Evolutionary conservation across 352 stramenopile genomes (phyloP), one percentile per base, ranked within the genome.

Genomic region (Pythium monospermum): DNA sequence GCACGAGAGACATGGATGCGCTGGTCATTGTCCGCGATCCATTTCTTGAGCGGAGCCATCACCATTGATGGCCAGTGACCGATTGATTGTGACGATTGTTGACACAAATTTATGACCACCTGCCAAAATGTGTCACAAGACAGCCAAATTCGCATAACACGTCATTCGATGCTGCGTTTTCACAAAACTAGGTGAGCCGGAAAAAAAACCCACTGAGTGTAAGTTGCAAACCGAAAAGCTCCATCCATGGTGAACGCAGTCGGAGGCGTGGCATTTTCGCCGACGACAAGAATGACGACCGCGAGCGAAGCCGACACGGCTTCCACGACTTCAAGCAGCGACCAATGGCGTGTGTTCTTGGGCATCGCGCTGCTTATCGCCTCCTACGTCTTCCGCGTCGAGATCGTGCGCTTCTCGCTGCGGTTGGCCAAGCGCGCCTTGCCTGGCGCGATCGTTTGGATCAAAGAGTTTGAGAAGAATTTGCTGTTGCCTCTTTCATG

Each of bases 401-500:
- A 90, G 63, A 53, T 87, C 25, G 76, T 94, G 35, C 80, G 76
- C 22, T 87, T 91, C 57, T 80, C 72, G 35, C 64, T 94, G 41
- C 73, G 71, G 13, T 61, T 94, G 7, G 64, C 61, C 53, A 69
- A 77, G n/a, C 80, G 83, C 16, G 69, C 76, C 19, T 27, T 86
- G 18, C 77, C 80, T 2, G 64, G 65, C 33, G 61, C 80, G 25
- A 69, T 82, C 42, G 69, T 77, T n/a, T 91, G 75, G 74, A 69
- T 94, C 41, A 77, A 83, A 31, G 76, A 94, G 67, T 91, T 94
- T 52, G 83, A 94, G 54, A 91, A 91, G 49, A 85, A 72, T 54
- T 61, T 94, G 21, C 41, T 89, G 47, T 64, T 68, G 27, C 83
- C 83, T 36, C 63, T 94, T 1, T 87, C 83, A 0, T 94, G 80